Percentiles rank a stretch among this genome's conserved stretches.
Evolutionary conservation across 305 asterid genomes (phyloP).

Genomic region (Fraxinus ornus): DNA sequence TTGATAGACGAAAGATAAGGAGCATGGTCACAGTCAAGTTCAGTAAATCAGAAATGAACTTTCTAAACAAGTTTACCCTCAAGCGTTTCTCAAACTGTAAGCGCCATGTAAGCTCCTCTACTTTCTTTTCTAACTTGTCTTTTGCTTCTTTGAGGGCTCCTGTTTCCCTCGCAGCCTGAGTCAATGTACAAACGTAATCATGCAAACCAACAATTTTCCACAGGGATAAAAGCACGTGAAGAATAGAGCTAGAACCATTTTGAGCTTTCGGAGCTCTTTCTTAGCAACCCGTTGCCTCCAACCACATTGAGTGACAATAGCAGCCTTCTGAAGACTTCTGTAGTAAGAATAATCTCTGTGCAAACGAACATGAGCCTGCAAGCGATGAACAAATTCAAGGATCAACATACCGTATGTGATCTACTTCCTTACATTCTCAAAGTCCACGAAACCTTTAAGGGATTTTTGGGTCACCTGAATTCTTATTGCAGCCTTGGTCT

Average conservation of each 20-base stretch:
- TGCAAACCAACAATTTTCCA: slow-evolving; percentile 20
- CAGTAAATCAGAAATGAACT: slow-evolving; percentile 3
- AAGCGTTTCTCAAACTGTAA: slow-evolving; percentile 91
- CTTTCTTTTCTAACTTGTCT: slow-evolving; percentile 99
- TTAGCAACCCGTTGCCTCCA: slow-evolving; percentile 93
- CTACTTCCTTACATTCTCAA: slow-evolving; percentile 19
- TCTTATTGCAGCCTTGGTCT: slow-evolving; percentile 82
- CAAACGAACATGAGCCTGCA: slow-evolving; percentile 80
- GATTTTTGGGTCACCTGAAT: slow-evolving; percentile 64
- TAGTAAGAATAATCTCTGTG: slow-evolving; percentile 67
- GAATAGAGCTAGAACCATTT: slow-evolving; percentile 63
- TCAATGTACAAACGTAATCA: slow-evolving; percentile 22
- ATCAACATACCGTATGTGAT: slow-evolving; percentile 11
- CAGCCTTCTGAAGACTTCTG: slow-evolving; percentile 79
- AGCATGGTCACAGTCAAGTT: slow-evolving; percentile 18
- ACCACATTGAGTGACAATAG: slow-evolving; percentile 82
- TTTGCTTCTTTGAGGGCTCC: slow-evolving; percentile 99
- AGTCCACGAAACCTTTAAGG: slow-evolving; percentile 10
- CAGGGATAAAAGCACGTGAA: slow-evolving; percentile 27
- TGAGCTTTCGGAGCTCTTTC: slow-evolving; percentile 85
- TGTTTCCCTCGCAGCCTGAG: slow-evolving; percentile 92
- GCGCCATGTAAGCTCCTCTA: slow-evolving; percentile 99
- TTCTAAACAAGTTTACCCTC: slow-evolving; percentile 56
- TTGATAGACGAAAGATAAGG: slow-evolving; percentile 29
- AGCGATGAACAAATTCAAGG: neutral